Percentiles rank a stretch among this genome's conserved stretches.
These are phyloP conservation scores for Kodamaea derodonti DNA, from an alignment of 1,139 yeast genomes.

Conservation along the genomic window DNA sequence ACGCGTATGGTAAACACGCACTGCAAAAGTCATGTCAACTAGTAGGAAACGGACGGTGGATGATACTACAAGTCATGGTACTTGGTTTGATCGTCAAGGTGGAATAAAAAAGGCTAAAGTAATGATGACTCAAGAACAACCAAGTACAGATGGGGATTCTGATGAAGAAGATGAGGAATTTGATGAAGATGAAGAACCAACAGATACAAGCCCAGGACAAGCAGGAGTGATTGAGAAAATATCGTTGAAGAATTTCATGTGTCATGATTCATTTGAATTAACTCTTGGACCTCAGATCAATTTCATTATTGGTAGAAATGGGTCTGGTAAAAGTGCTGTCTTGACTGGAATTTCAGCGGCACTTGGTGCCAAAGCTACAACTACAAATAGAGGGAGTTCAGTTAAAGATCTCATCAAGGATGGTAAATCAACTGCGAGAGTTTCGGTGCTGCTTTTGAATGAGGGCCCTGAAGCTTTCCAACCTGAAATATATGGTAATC, in stretches of 20 bases:
- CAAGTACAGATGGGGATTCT: neutral
- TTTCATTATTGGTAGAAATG: slow-evolving; percentile 91
- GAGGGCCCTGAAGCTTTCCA: slow-evolving; percentile 63
- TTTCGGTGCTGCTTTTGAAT: slow-evolving; percentile 57
- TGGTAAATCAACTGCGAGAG: slow-evolving; percentile 64
- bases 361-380: slow-evolving; percentile 91
- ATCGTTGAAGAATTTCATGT: slow-evolving; percentile 64
- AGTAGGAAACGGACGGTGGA: neutral
- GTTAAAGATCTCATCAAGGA: slow-evolving; percentile 71
- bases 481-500: slow-evolving; percentile 62
- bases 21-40: neutral
- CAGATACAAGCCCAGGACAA: slow-evolving; percentile 29
- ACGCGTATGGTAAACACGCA: neutral
- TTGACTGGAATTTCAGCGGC: slow-evolving; percentile 89
- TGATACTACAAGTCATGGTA: neutral
- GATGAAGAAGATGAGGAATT: slow-evolving; percentile 6
- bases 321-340: slow-evolving; percentile 93
- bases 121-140: slow-evolving; percentile 4
- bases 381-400: slow-evolving; percentile 78
- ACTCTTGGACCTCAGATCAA: slow-evolving; percentile 81
- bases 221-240: slow-evolving; percentile 59
- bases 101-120: neutral
- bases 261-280: slow-evolving; percentile 80
- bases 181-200: slow-evolving; percentile 14
- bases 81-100: neutral